Conservation (phyloP, 495 filamentous ascomycete genomes). For the Monascus purpureus region DNA sequence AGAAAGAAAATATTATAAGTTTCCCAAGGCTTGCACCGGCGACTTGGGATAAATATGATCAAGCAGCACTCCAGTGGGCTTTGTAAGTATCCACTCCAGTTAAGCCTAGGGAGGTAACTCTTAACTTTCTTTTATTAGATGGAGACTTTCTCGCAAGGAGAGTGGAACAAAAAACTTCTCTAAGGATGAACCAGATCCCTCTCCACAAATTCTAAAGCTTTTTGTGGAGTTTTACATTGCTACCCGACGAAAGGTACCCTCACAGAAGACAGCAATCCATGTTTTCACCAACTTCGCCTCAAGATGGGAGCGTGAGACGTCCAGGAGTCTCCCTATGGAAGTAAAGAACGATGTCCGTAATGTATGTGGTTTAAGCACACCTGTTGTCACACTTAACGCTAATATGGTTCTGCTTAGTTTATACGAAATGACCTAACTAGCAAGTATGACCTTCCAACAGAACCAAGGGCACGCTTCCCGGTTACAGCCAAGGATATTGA, state of each 20-base stretch:
- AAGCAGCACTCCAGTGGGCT: slow-evolving; percentile 3
- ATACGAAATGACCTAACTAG: not conserved
- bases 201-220: slow-evolving; percentile 1
- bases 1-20: no score
- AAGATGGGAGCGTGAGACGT: slow-evolving; percentile 2
- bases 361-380: not conserved
- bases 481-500: slow-evolving; percentile 5
- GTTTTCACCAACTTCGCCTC: slow-evolving; percentile 1
- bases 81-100: slow-evolving; percentile 3
- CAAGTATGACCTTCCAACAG: slow-evolving; percentile 2
- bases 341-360: slow-evolving; percentile 3
- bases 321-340: not conserved
- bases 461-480: slow-evolving; percentile 1
- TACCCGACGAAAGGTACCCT: not conserved
- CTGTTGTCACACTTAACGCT: not conserved
- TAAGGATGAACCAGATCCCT: slow-evolving; percentile 5
- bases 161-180: slow-evolving; percentile 1
- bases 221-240: slow-evolving; percentile 5
- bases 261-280: slow-evolving; percentile 1
- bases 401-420: slow-evolving; percentile 1
- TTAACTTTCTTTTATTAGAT: slow-evolving; percentile 1
- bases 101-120: no score
- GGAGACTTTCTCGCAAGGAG: slow-evolving; percentile 4
- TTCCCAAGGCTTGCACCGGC: no score
- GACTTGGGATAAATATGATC: slow-evolving; percentile 10